Evolutionary conservation across 2,329 filamentous ascomycete genomes (phyloP).

Genomic region (Aspergillus proliferans): DNA sequence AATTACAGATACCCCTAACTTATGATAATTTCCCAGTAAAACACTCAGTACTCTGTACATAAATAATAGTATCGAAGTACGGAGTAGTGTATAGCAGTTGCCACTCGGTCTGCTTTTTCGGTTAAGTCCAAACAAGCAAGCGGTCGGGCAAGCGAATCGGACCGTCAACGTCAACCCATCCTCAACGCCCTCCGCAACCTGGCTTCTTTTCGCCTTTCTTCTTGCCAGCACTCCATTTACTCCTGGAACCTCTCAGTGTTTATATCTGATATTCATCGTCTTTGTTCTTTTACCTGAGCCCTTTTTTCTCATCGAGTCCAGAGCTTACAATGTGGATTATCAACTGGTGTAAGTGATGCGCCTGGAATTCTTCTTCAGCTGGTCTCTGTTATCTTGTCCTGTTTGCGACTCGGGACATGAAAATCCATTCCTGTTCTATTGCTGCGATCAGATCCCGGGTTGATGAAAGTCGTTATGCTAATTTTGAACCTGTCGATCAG

Average conservation of each 20-base stretch:
- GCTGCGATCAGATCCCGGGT: too few relatives aligned
- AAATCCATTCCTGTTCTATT: not conserved
- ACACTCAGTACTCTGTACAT: not conserved
- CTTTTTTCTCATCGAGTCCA: conserved; percentile 1
- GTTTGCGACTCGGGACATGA: not conserved
- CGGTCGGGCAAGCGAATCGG: conserved; percentile 1
- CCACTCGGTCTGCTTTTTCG: not conserved
- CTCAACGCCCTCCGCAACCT: conserved; percentile 1
- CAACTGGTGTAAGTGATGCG: conserved; percentile 72
- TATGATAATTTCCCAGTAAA: too few relatives aligned
- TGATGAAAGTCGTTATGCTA: too few relatives aligned
- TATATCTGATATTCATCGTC: not conserved
- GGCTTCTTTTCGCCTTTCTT: not conserved
- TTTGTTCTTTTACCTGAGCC: not conserved
- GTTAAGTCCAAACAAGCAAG: conserved; percentile 2
- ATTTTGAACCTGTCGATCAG: conserved; percentile 39
- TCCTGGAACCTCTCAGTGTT: too few relatives aligned
- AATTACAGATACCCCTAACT: too few relatives aligned
- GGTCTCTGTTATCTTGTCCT: not conserved
- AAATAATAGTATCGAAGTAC: not conserved
- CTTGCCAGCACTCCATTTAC: too few relatives aligned
- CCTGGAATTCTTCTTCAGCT: conserved; percentile 1
- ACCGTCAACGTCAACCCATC: not conserved
- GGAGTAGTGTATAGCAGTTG: too few relatives aligned
- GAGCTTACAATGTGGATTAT: conserved; percentile 71